Evolutionary conservation across 441 rosid genomes (phyloP).

Genomic region (Mallotus japonicus): DNA sequence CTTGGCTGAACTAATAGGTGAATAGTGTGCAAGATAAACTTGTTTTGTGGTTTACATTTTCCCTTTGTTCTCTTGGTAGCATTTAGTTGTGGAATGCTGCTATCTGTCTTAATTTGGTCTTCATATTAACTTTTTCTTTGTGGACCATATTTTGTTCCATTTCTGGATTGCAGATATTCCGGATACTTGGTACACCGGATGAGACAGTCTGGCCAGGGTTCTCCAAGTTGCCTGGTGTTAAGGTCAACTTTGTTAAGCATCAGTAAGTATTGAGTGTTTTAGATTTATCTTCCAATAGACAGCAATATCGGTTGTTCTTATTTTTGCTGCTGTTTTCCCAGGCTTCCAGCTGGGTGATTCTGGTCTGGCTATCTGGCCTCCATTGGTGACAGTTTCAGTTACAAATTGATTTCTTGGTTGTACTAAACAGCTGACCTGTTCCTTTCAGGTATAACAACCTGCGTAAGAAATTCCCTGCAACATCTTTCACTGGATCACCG

Average conservation of each 20-base stretch:
- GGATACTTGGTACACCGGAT: conserved; percentile 88
- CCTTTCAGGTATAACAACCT: conserved; percentile 90
- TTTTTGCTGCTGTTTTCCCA: conserved; percentile 69
- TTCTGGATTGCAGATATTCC: conserved; percentile 62
- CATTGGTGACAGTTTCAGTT: conserved; percentile 54
- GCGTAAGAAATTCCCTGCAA: conserved; percentile 96
- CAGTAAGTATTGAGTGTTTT: conserved; percentile 61
- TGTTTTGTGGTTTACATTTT: conserved; percentile 5
- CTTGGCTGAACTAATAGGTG: not conserved
- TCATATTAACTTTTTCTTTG: conserved; percentile 10
- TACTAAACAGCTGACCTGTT: conserved; percentile 46
- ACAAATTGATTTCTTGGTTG: conserved; percentile 30
- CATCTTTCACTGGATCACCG: conserved; percentile 95
- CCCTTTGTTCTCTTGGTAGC: not conserved
- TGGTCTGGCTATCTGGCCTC: conserved; percentile 83
- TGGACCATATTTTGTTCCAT: conserved; percentile 9
- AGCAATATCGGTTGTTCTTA: conserved; percentile 38
- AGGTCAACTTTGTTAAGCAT: conserved; percentile 96
- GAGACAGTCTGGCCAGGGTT: conserved; percentile 97
- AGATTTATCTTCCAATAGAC: conserved; percentile 23
- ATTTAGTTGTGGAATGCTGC: conserved; percentile 4
- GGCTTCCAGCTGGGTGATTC: conserved; percentile 94
- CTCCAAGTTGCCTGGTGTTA: conserved; percentile 90
- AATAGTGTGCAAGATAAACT: not conserved
- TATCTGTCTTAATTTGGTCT: conserved; percentile 6